Conservation (phyloP, 2,329 filamentous ascomycete genomes). For the Tetracladium maxilliforme region DNA sequence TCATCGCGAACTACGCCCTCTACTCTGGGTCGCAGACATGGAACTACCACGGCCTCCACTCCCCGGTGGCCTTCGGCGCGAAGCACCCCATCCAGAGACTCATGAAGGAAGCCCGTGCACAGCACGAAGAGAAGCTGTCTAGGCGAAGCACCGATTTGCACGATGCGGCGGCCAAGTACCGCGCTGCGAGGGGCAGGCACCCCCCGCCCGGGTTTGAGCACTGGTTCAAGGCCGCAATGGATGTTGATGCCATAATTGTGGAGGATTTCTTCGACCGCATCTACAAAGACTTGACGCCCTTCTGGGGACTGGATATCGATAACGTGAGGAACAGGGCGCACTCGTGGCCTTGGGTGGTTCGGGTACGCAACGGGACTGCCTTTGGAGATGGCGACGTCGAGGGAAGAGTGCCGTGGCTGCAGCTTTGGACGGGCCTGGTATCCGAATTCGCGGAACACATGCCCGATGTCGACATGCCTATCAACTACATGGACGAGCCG, state of each 20-base stretch:
- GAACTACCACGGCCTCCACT: too few species aligned
- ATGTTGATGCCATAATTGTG: constrained; percentile 37
- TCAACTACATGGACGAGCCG: constrained; percentile 50
- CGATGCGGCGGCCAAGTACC: constrained; percentile 38
- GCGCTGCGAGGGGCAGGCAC: constrained; percentile 38
- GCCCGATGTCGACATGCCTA: constrained; percentile 52
- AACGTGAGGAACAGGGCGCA: constrained; percentile 22
- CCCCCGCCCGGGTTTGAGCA: constrained; percentile 48
- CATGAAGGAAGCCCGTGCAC: constrained; percentile 16
- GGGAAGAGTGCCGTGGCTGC: constrained; percentile 26
- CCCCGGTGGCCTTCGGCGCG: too few species aligned
- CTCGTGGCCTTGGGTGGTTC: constrained; percentile 29
- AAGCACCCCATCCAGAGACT: constrained; percentile 13
- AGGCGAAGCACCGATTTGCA: constrained; percentile 31
- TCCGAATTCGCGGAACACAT: constrained; percentile 34
- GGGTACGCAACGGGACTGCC: constrained; percentile 29
- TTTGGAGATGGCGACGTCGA: constrained; percentile 20
- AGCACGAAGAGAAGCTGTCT: constrained; percentile 11
- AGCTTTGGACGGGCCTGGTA: constrained; percentile 34
- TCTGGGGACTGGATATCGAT: constrained; percentile 37
- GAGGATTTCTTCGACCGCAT: constrained; percentile 52
- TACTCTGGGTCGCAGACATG: too few species aligned
- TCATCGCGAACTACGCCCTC: constrained; percentile 9
- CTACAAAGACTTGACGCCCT: constrained; percentile 45
- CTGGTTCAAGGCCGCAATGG: constrained; percentile 39